These are phyloP conservation scores for Dactylellina cionopaga DNA, from an alignment of 2,329 filamentous ascomycete genomes.

Conservation along the genomic window DNA sequence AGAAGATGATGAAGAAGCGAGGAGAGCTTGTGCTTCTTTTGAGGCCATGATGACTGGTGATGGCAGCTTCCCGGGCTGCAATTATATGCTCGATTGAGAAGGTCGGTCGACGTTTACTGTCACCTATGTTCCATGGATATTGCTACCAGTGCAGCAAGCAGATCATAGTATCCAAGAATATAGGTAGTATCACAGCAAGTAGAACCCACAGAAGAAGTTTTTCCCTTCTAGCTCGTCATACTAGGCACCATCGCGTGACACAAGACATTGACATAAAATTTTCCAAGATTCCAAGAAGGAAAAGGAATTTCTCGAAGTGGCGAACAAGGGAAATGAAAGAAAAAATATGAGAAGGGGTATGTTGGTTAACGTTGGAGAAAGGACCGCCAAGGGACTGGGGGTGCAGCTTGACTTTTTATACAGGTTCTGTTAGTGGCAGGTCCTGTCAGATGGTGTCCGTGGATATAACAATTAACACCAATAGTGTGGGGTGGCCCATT, in stretches of 20 bases:
- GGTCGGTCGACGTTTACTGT: too few species aligned
- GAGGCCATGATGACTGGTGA: constrained; percentile 5
- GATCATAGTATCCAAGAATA: too few species aligned
- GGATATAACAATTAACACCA: too few species aligned
- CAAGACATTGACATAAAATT: constrained; percentile 35
- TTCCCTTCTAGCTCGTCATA: constrained; percentile 36
- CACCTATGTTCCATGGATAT: neutral
- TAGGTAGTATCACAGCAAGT: neutral
- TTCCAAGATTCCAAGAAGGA: constrained; percentile 9
- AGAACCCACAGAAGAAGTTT: neutral
- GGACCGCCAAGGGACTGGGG: too few species aligned
- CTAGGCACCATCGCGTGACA: constrained; percentile 53
- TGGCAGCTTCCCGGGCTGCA: constrained; percentile 17
- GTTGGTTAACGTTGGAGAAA: too few species aligned
- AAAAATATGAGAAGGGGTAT: constrained; percentile 8
- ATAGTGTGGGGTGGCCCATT: too few species aligned
- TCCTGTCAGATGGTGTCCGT: constrained; percentile 12
- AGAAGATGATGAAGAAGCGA: constrained; percentile 5
- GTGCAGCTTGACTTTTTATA: too few species aligned
- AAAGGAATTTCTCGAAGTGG: neutral
- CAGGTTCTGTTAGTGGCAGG: constrained; percentile 25
- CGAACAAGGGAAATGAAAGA: constrained; percentile 10
- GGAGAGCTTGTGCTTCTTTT: constrained; percentile 47
- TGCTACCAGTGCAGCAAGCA: too few species aligned
- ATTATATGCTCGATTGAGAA: constrained; percentile 1